Evolutionary conservation across 192 early-diverging fungal species (phyloP), one percentile per base, ranked within the genome.

Genomic region (Phycomyces nitens): DNA sequence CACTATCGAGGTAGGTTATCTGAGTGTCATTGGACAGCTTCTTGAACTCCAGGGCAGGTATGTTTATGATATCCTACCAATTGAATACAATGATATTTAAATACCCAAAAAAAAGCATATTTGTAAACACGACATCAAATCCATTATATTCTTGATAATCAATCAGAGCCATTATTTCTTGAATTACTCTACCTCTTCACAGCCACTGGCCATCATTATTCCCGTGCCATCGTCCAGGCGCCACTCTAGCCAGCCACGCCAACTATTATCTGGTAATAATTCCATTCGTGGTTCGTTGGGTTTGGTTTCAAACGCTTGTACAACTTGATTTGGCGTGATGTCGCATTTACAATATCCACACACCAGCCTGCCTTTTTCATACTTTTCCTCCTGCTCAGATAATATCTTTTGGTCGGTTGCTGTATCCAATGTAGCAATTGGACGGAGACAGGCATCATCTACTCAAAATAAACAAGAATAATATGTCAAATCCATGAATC

Each of bases 171-270:
- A n/a, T n/a, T n/a, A n/a, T n/a, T n/a, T n/a, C n/a, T n/a, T n/a
- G n/a, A n/a, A n/a, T n/a, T n/a, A n/a, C n/a, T 18, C 22, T 49
- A 70, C 61, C 26, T 70, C 68, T 70, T 70, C 61, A 27, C 68
- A 54, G 40, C 61, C 61, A 42, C 47, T 49, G 15, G 54, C 55
- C 26, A 42, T 44, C 20, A 62, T 51, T 24, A 27, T 29, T 20
- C 56, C 53, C 12, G 55, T 64, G n/a, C 68, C 68, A 53, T 70
- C 68, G 51, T 70, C 68, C 9, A 70, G 24, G 3, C 52, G 27
- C 68, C 61, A 63, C 38, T 56, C 64, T 21, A 65, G 22, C 64
- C 64, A 65, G 7, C 64, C 64, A 16, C 42, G 15, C 62, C 62
- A 63, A 18, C 38, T 51, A 53, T 5, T 42, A 16, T 4, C 14